Evolutionary conservation across 805 yeast species (phyloP).

Genomic region (Lachancea lanzarotensis): DNA sequence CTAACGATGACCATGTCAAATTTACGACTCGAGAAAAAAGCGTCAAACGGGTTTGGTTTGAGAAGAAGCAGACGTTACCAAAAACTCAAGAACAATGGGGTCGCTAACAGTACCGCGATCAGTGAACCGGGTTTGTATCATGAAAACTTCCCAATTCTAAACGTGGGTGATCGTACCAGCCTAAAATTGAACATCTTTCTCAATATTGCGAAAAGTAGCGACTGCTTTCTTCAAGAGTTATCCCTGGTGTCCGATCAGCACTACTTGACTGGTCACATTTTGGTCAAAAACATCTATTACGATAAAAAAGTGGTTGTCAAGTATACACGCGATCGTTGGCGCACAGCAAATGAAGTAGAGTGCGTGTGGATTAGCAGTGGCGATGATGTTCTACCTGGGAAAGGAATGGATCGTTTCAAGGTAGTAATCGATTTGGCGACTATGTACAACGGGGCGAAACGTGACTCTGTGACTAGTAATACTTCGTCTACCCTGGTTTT

Average conservation of each 20-base stretch:
- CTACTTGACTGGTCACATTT: constrained; percentile 62
- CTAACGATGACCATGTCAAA: constrained; percentile 8
- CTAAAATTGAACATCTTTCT: constrained; percentile 25
- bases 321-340: constrained; percentile 78
- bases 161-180: constrained; percentile 19
- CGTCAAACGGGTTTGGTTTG: constrained; percentile 2
- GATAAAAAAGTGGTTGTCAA: constrained; percentile 62
- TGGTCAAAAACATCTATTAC: constrained; percentile 69
- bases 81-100: constrained; percentile 1
- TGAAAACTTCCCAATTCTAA: constrained; percentile 24
- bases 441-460: constrained; percentile 8
- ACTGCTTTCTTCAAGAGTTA: constrained; percentile 47
- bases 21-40: constrained; percentile 3
- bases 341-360: constrained; percentile 38
- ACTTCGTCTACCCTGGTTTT: neutral
- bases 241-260: constrained; percentile 53
- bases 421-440: constrained; percentile 20
- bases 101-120: neutral
- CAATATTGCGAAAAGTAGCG: constrained; percentile 15
- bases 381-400: constrained; percentile 25
- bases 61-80: constrained; percentile 9
- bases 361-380: constrained; percentile 25
- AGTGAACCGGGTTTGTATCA: constrained; percentile 22
- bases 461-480: neutral
- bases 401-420: constrained; percentile 27